Conservation (phyloP, 2,329 filamentous ascomycete genomes). For the Fusarium abutilonis region DNA sequence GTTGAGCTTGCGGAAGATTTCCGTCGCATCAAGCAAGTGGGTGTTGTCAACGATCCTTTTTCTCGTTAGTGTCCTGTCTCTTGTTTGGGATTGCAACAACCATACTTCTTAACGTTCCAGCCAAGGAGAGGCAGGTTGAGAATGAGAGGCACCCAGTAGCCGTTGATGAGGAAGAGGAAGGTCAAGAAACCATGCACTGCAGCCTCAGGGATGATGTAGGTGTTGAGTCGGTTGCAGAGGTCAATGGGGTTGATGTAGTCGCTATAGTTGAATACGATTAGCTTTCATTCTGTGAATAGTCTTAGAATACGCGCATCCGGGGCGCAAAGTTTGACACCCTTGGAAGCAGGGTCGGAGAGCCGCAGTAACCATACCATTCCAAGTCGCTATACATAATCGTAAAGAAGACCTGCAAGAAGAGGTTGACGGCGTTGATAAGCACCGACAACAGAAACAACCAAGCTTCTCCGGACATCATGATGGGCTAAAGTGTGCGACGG, state of each 20-base stretch:
- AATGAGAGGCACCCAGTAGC: conserved; percentile 94
- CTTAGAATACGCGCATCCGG: conserved; percentile 24
- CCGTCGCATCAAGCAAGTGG: conserved; percentile 94
- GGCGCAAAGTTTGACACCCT: conserved; percentile 30
- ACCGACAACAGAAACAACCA: conserved; percentile 98
- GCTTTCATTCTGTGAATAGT: conserved; percentile 16
- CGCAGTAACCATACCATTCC: conserved; percentile 79
- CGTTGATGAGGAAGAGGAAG: conserved; percentile 95
- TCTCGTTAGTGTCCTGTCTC: conserved; percentile 35
- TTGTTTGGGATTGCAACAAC: conserved; percentile 37
- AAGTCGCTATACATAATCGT: conserved; percentile 99
- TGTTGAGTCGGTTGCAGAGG: conserved; percentile 99
- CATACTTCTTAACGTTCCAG: conserved; percentile 98
- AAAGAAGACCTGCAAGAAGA: conserved; percentile 99
- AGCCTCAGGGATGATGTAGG: conserved; percentile 98
- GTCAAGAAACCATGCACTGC: conserved; percentile 97
- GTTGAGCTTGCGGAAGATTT: conserved; percentile 99
- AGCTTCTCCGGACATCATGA: conserved; percentile 90
- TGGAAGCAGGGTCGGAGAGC: conserved; percentile 14
- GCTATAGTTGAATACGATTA: conserved; percentile 59
- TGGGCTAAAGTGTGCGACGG: conserved; percentile 36
- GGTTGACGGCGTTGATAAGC: conserved; percentile 99
- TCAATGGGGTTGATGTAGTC: conserved; percentile 99
- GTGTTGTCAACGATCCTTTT: conserved; percentile 94
- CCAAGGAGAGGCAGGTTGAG: conserved; percentile 91